Conservation (phyloP, 768 basidiomycete species). For the Piloderma croceum region DNA sequence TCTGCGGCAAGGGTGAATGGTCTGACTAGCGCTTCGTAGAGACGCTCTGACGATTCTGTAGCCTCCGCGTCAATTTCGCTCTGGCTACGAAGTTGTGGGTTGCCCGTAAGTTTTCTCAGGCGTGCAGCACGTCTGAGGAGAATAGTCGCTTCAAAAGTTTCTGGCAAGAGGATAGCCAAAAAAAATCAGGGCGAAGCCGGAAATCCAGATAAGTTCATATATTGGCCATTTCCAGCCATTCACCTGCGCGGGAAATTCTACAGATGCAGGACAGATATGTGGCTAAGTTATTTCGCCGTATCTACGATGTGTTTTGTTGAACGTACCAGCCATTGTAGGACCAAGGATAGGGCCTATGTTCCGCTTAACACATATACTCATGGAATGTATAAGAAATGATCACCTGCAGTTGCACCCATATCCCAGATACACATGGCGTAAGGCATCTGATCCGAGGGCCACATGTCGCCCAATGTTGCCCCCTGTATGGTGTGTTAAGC, state of each 20-base stretch:
- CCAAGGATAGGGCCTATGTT: conserved; percentile 25
- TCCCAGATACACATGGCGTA: conserved; percentile 24
- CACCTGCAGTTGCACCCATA: conserved; percentile 12
- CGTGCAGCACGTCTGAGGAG: conserved; percentile 26
- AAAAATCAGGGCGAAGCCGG: conserved; percentile 19
- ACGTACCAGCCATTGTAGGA: conserved; percentile 28
- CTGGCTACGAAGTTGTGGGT: too few species aligned
- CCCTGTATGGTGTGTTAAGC: too few species aligned
- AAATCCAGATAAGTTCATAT: conserved; percentile 30
- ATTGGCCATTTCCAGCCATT: too few species aligned
- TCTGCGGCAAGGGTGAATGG: conserved; percentile 27
- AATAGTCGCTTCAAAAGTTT: conserved; percentile 26
- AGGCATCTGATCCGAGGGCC: conserved; percentile 17
- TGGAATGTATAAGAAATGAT: too few species aligned
- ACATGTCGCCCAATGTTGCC: conserved; percentile 23
- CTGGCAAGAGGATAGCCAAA: conserved; percentile 26
- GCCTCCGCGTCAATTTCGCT: too few species aligned
- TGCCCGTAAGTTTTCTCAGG: conserved; percentile 24
- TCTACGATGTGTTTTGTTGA: too few species aligned
- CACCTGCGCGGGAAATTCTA: conserved; percentile 27
- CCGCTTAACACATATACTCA: too few species aligned
- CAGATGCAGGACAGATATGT: too few species aligned
- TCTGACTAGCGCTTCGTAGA: conserved; percentile 22
- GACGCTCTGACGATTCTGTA: too few species aligned
- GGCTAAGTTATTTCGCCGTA: too few species aligned